Evolutionary conservation across 2,329 filamentous ascomycete genomes (phyloP).

Genomic region (Claviceps maximensis): DNA sequence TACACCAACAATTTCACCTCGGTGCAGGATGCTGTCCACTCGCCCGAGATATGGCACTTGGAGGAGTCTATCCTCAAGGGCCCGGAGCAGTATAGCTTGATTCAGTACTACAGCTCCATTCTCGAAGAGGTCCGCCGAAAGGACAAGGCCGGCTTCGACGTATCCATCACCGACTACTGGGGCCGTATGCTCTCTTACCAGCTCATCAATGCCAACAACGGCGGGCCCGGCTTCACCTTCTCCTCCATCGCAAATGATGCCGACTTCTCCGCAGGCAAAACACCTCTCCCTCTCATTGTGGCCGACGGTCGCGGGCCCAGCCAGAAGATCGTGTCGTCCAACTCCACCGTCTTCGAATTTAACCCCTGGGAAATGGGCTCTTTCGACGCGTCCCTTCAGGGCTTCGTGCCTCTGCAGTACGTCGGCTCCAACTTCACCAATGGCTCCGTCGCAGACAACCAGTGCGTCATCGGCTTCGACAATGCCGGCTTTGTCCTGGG

Average conservation of each 20-base stretch:
- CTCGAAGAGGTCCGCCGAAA: constrained; percentile 23
- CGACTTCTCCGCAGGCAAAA: constrained; percentile 26
- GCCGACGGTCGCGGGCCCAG: constrained; percentile 33
- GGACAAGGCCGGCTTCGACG: constrained; percentile 30
- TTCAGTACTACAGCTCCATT: constrained; percentile 26
- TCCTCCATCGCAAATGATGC: constrained; percentile 47
- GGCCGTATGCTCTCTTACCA: constrained; percentile 78
- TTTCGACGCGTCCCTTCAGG: constrained; percentile 45
- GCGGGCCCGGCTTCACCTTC: constrained; percentile 67
- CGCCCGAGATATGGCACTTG: constrained; percentile 27
- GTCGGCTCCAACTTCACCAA: constrained; percentile 44
- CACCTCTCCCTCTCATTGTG: constrained; percentile 37
- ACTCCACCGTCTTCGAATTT: constrained; percentile 53
- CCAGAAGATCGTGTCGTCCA: constrained; percentile 31
- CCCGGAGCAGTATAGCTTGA: constrained; percentile 22
- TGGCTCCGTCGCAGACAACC: constrained; percentile 29
- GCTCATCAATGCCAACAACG: constrained; percentile 61
- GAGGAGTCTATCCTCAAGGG: constrained; percentile 28
- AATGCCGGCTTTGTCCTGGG: constrained; percentile 72
- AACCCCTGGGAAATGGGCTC: constrained; percentile 53
- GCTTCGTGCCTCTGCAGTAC: constrained; percentile 47
- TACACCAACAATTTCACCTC: constrained; percentile 76
- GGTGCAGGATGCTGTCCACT: constrained; percentile 25
- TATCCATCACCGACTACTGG: constrained; percentile 80
- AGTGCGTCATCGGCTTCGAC: constrained; percentile 53